Evolutionary conservation across 2,329 filamentous ascomycete species (phyloP).

Genomic region (Aspergillus alliaceus): DNA sequence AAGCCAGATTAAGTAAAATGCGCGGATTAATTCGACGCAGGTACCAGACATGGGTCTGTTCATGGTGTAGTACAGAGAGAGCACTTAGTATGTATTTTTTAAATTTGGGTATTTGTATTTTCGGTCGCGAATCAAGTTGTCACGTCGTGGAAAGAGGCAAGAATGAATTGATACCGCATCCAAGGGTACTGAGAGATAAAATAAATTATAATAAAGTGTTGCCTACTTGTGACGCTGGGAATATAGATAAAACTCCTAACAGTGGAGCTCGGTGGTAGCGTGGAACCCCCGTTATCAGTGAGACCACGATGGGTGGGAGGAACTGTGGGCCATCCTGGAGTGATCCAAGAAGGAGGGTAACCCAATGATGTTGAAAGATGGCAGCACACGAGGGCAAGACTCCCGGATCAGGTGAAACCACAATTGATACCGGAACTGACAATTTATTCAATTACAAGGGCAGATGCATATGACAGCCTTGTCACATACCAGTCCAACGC

Average conservation of each 20-base stretch:
- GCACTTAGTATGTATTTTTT: too few relatives aligned
- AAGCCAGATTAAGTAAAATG: not conserved
- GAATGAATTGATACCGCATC: too few relatives aligned
- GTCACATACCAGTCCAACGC: too few relatives aligned
- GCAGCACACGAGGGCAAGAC: not conserved
- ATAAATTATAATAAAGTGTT: not conserved
- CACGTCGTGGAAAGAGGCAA: too few relatives aligned
- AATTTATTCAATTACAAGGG: not conserved
- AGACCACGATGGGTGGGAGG: not conserved
- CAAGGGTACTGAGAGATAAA: too few relatives aligned
- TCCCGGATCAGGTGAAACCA: not conserved
- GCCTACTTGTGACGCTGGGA: not conserved
- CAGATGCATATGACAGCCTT: constrained; percentile 1
- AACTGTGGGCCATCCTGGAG: constrained; percentile 3
- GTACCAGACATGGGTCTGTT: constrained; percentile 7
- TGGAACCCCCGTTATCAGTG: not conserved
- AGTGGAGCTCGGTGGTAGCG: not conserved
- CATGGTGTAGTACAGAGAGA: too few relatives aligned
- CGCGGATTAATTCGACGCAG: constrained; percentile 7
- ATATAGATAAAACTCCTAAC: not conserved
- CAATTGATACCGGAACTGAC: not conserved
- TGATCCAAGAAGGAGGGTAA: not conserved
- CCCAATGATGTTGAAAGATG: not conserved
- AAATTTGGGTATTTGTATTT: not conserved
- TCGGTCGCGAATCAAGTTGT: too few relatives aligned